Base-by-base conservation (phyloP, 371 early-diverging fungal species). In the Sporodiniella umbellata region DNA sequence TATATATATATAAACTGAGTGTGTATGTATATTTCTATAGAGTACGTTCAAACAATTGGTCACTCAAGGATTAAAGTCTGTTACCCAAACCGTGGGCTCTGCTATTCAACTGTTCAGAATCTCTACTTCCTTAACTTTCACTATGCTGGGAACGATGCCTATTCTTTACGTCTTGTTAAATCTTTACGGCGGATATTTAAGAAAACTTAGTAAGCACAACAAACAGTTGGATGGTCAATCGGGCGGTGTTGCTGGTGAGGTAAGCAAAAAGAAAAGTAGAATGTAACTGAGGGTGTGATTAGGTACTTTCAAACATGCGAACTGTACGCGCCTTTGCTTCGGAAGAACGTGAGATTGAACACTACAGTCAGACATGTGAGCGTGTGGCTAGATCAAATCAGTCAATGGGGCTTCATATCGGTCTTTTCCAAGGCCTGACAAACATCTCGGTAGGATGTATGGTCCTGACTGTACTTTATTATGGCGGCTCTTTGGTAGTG, bases 291-390 rank as follows among this genome's bases (percentile, higher is more conserved):
- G 25, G 25, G 1, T n/a, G 23, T 12, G 15, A 14, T 8, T 58
- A 79, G 74, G 78, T 83, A 1, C 62, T 91, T 11, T 60, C 74
- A 10, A 88, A 88, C 51, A 80, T 91, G 48, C 64, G 87, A 38
- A 88, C 91, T 0, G 89, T 92, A 14, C 71, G 87, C 24, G 83
- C 90, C 18, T 89, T 89, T 67, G 81, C 85, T 10, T 81, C 86
- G 0, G 91, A 90, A 61, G 66, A 66, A 35, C 68, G 72, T 14
- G 92, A 90, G 53, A 60, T 79, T 53, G 70, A 65, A n/a, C 68
- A 76, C 48, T 88, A 86, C 50, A 53, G 62, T 15, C 54, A 64
- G 6, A 79, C 82, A 4, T 78, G 81, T 21, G 47, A 38, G 2
- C 54, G 60, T 11, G 75, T 81, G 4, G 65, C 83, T 4, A 47